These are phyloP conservation scores for Termitomyces bulborhizus DNA, from an alignment of 768 basidiomycete species.

Conservation along the genomic window DNA sequence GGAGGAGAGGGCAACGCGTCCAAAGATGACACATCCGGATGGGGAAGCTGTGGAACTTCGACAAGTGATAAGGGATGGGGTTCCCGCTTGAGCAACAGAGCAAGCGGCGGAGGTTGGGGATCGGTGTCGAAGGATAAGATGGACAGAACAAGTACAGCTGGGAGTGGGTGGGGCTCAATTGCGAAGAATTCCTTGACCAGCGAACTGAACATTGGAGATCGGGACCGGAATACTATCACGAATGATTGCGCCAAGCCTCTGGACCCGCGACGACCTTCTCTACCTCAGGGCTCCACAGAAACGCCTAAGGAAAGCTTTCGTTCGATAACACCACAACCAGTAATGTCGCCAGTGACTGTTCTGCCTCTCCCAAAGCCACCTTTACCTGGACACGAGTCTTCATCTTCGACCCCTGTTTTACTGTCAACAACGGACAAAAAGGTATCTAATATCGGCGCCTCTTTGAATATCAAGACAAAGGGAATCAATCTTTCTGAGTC, in stretches of 20 bases:
- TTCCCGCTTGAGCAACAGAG: neutral
- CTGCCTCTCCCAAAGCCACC: neutral
- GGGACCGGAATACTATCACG: neutral
- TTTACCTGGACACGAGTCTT: neutral
- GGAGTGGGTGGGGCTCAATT: neutral
- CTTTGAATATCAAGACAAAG: conserved; percentile 9
- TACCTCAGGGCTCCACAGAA: neutral
- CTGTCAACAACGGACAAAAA: neutral
- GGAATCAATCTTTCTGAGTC: conserved; percentile 6
- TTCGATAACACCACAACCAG: neutral
- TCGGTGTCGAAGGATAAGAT: neutral
- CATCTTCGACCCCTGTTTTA: neutral
- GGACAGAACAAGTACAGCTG: neutral
- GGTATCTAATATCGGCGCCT: neutral
- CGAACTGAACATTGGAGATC: neutral
- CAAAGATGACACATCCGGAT: neutral
- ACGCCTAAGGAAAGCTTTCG: neutral
- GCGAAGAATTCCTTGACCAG: neutral
- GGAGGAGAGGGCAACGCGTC: neutral
- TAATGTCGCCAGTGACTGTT: neutral
- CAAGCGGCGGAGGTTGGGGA: neutral
- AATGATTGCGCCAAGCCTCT: conserved; percentile 1
- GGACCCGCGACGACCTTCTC: neutral
- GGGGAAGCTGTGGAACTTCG: neutral
- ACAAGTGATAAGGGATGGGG: neutral